Evolutionary conservation across 179 eudicot species (phyloP), one percentile per base, ranked within the genome.

Genomic region (Corrigiola litoralis): DNA sequence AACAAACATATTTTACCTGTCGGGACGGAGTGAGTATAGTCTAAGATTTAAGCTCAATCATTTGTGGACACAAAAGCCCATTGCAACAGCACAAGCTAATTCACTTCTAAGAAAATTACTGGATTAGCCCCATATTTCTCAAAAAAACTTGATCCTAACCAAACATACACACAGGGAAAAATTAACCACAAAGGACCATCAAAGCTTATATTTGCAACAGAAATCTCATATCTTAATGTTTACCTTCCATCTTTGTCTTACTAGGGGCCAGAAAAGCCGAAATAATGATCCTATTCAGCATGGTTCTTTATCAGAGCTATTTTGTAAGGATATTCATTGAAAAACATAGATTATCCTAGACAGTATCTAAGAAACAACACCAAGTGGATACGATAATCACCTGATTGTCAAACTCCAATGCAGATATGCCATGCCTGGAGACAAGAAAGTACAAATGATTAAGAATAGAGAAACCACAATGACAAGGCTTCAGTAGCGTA

Each of bases 401-500:
- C 97, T 89, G 79, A 44, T 72, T 71, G 80, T 91, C 96, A 82
- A 91, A 89, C 68, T 91, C 89, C 68, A 91, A 57, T 41, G 86
- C 84, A 25, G 96, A 73, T 49, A 86, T 62, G 17, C 94, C 97
- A 49, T 66, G 74, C 81, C 97, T 91, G 76, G 48, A 53, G 40
- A 12, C 54, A 44, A 28, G 7, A 18, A 54, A 36, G 49, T 28
- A 56, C 45, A n/a, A n/a, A 17, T 44, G 16, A 28, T 1, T 23
- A 33, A 27, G 32, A 36, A 24, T 45, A 9, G 12, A 38, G 11
- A n/a, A n/a, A n/a, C n/a, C n/a, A n/a, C n/a, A n/a, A n/a, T n/a
- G n/a, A n/a, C n/a, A n/a, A n/a, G n/a, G n/a, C n/a, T n/a, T n/a
- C n/a, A n/a, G n/a, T n/a, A n/a, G n/a, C n/a, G n/a, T n/a, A n/a